Evolutionary conservation across 2,329 filamentous ascomycete genomes (phyloP).

Genomic region (Fusarium circinatum): DNA sequence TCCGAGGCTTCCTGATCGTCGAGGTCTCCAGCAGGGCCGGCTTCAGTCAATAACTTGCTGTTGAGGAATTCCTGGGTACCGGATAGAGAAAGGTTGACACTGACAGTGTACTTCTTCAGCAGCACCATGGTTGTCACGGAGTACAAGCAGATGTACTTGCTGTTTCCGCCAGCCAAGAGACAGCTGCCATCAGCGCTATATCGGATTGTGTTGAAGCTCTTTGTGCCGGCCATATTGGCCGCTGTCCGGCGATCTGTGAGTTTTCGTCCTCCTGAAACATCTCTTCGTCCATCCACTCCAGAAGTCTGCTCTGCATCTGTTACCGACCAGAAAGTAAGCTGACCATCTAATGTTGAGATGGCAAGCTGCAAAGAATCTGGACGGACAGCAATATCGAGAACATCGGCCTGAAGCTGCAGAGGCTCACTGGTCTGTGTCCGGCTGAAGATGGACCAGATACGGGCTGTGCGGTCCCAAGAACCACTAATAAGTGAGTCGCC

Average conservation of each 20-base stretch:
- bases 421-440: conserved; percentile 96
- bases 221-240: conserved; percentile 89
- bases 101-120: conserved; percentile 95
- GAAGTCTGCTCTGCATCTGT: conserved; percentile 87
- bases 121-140: conserved; percentile 92
- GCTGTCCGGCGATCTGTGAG: conserved; percentile 88
- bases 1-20: conserved; percentile 92
- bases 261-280: conserved; percentile 92
- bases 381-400: conserved; percentile 85
- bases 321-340: conserved; percentile 94
- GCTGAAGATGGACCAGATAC: conserved; percentile 95
- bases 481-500: conserved; percentile 87
- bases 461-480: conserved; percentile 95
- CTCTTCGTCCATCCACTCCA: conserved; percentile 87
- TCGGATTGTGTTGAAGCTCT: conserved; percentile 85
- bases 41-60: conserved; percentile 90
- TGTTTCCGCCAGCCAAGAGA: conserved; percentile 90
- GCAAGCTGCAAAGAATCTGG: conserved; percentile 93
- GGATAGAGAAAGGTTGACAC: conserved; percentile 92
- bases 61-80: conserved; percentile 98
- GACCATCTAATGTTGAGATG: conserved; percentile 91
- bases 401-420: conserved; percentile 89
- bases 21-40: conserved; percentile 83
- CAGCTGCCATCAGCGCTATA: conserved; percentile 95
- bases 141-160: conserved; percentile 98